Evolutionary conservation across 2,329 filamentous ascomycete species (phyloP).

Genomic region (Claviceps humidiphila): DNA sequence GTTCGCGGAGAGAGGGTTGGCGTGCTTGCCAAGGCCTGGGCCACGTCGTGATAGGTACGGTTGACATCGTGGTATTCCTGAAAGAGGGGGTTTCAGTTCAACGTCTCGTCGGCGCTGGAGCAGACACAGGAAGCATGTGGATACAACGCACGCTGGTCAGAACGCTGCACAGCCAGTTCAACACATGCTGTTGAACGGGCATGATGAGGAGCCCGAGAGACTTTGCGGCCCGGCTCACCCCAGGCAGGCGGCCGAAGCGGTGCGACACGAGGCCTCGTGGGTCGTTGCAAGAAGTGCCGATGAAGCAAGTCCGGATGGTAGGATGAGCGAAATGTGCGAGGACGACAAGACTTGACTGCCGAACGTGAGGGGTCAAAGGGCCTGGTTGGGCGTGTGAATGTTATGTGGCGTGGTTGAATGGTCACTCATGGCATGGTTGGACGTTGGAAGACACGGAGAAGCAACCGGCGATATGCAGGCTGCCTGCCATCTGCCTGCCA

Average conservation of each 20-base stretch:
- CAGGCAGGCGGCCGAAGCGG: background rate
- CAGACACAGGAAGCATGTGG: background rate
- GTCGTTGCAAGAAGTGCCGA: background rate
- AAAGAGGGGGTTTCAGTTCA: background rate
- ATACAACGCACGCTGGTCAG: constrained; percentile 52
- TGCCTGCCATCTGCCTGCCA: too few species aligned
- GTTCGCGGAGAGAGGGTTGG: constrained; percentile 73
- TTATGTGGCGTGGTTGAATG: background rate
- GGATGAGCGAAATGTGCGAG: background rate
- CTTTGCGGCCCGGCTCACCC: background rate
- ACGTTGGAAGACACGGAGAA: too few species aligned
- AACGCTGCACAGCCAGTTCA: constrained; percentile 93
- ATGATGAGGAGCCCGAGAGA: constrained; percentile 24
- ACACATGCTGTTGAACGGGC: constrained; percentile 74
- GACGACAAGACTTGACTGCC: background rate
- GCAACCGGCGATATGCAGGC: too few species aligned
- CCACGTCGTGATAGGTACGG: constrained; percentile 83
- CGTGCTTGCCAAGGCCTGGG: constrained; percentile 65
- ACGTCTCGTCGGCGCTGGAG: background rate
- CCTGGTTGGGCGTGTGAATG: too few species aligned
- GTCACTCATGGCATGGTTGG: too few species aligned
- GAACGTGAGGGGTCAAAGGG: background rate
- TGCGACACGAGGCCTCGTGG: background rate
- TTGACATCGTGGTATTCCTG: constrained; percentile 92
- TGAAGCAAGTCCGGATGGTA: background rate